Evolutionary conservation across 2,329 filamentous ascomycete genomes (phyloP).

Genomic region (Mariannaea elegans): DNA sequence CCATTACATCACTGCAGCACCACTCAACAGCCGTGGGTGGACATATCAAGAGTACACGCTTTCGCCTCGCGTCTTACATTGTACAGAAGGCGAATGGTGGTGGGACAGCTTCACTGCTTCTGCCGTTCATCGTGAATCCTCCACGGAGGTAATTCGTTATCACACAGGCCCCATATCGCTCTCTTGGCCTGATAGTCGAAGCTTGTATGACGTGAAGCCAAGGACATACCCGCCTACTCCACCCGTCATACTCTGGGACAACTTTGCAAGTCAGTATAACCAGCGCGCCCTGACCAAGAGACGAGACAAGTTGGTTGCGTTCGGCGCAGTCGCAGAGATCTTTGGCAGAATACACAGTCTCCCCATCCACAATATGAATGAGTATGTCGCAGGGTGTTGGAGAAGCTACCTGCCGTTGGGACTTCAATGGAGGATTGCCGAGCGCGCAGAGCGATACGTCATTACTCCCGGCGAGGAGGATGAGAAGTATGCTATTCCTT

Average conservation of each 20-base stretch:
- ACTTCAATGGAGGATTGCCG: not conserved
- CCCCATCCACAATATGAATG: not conserved
- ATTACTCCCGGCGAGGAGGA: not conserved
- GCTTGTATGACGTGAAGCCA: conserved; percentile 3
- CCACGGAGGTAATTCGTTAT: not conserved
- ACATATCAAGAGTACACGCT: not conserved
- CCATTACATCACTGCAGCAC: not conserved
- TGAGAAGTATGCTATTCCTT: conserved; percentile 4
- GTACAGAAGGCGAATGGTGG: conserved; percentile 3
- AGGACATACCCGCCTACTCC: not conserved
- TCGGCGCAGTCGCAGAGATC: conserved; percentile 3
- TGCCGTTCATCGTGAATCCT: not conserved
- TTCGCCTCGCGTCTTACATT: not conserved
- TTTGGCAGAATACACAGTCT: not conserved
- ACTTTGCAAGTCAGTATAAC: conserved; percentile 3
- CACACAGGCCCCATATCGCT: not conserved
- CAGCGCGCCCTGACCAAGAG: conserved; percentile 3
- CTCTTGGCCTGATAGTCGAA: conserved; percentile 3
- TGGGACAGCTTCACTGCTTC: not conserved
- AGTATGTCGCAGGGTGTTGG: conserved; percentile 8
- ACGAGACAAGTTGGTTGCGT: conserved; percentile 5
- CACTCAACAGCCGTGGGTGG: not conserved
- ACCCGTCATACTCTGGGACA: not conserved
- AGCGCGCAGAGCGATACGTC: not conserved
- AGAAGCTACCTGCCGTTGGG: not conserved